A percentile compares a stretch with the other conserved stretches of the same genome.
Conservation (phyloP, 83 land plant species). For the Larix sibirica region DNA sequence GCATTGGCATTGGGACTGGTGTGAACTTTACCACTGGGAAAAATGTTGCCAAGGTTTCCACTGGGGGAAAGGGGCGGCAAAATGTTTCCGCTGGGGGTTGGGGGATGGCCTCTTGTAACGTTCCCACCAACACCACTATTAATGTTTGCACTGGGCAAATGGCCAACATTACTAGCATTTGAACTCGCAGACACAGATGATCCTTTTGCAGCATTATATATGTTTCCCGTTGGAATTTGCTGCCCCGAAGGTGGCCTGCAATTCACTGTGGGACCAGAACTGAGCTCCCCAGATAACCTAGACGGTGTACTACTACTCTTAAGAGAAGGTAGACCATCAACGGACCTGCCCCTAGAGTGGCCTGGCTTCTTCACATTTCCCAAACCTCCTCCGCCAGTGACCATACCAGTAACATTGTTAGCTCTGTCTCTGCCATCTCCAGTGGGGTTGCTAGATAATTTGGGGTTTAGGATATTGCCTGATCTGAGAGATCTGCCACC, state of each 20-base stretch:
- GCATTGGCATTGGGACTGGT: not conserved
- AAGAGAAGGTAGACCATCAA: constrained; percentile 4
- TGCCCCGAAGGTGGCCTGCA: constrained; percentile 10
- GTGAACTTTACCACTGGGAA: not conserved
- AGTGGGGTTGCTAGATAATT: constrained; percentile 22
- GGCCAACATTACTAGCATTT: not conserved
- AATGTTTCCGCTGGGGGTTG: not conserved
- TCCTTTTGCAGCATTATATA: not conserved
- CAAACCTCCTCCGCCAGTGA: constrained; percentile 25
- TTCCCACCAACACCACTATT: not conserved
- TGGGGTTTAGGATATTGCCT: constrained; percentile 26
- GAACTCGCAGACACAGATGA: not conserved
- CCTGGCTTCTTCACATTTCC: constrained; percentile 12
- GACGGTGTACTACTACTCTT: not conserved
- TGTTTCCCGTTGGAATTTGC: constrained; percentile 9
- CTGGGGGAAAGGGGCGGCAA: not conserved
- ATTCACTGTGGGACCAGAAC: not conserved
- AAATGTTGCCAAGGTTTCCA: constrained; percentile 20
- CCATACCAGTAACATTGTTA: constrained; percentile 7
- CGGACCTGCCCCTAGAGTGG: constrained; percentile 5
- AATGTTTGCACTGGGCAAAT: not conserved
- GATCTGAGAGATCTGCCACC: constrained; percentile 20
- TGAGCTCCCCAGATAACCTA: constrained; percentile 9
- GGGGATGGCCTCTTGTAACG: not conserved
- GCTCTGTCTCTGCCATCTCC: constrained; percentile 10